Base-by-base conservation (phyloP, 768 basidiomycete species). In the Lentinula sp. region DNA sequence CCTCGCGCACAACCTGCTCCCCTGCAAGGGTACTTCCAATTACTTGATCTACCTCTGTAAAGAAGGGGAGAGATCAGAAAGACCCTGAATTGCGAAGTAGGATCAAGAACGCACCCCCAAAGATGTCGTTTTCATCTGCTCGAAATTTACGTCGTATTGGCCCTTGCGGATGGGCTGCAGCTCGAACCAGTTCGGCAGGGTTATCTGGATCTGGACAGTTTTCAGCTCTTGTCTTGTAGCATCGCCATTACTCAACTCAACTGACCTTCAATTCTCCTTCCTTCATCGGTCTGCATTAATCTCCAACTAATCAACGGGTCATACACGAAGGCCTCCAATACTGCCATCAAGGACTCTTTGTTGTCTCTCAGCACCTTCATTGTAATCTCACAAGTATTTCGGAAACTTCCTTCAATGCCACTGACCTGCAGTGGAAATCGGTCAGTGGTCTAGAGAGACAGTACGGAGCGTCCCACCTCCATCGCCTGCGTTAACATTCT, bases 401-500 rank as follows among this genome's bases (percentile, higher is more conserved):
- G 84, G 83, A 95, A 99, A 71, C 93, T 97, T 41, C 97, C 97
- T 69, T 98, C 93, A 63, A 99, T 97, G 23, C 97, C 96, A 74
- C 95, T 96, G 66, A 96, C 94, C 93, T 95, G 67, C 20, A 57
- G 60, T 57, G 65, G 37, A 35, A 45, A 65, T 61, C n/a, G 61
- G n/a, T 9, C 33, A 42, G 18, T 37, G 28, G 56, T 53, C 10
- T 36, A 36, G 23, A 35, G 23, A 35, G 36, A 43, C 16, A 45
- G 28, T 33, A 43, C 13, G 15, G 45, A 5, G 52, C 7, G 12
- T 68, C 82, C 66, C 66, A 93, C 95, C 84, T 99, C 97, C 97
- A 99, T 99, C 12, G 97, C 97, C 71, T 97, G 93, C 10, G 94
- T 96, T 57, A 99, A 82, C 97, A 99, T 99, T 66, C 97, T 82